A percentile compares a stretch with the other conserved stretches of the same genome.
Conservation (phyloP, 495 filamentous ascomycete genomes). For the Arthonia radiata region DNA sequence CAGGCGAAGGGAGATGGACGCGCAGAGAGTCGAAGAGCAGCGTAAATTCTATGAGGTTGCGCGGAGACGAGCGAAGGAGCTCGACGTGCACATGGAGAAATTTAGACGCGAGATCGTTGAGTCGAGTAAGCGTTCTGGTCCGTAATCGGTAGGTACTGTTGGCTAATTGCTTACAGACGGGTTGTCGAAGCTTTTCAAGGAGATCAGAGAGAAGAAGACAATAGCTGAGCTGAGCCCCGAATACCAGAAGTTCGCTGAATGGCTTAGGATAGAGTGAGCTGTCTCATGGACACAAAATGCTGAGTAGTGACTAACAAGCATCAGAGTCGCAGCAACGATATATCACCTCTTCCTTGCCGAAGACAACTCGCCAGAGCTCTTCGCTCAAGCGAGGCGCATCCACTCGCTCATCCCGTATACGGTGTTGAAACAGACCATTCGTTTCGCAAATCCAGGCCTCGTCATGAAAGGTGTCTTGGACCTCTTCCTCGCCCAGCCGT, state of each 20-base stretch:
- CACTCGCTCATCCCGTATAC: constrained; percentile 85
- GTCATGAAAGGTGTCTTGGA: constrained; percentile 88
- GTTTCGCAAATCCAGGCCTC: constrained; percentile 82
- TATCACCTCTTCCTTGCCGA: constrained; percentile 96
- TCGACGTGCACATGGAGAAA: constrained; percentile 94
- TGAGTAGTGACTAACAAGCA: constrained; percentile 1
- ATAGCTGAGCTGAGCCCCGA: constrained; percentile 76
- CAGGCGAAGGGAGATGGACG: constrained; percentile 58
- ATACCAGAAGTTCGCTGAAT: constrained; percentile 96
- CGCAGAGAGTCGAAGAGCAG: constrained; percentile 74
- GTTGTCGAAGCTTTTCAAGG: constrained; percentile 73
- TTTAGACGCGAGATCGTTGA: constrained; percentile 55
- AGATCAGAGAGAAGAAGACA: constrained; percentile 66
- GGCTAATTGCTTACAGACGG: constrained; percentile 32
- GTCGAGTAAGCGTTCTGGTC: constrained; percentile 31
- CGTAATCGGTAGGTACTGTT: constrained; percentile 2
- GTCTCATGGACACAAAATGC: constrained; percentile 1
- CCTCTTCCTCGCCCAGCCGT: constrained; percentile 84
- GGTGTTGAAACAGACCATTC: constrained; percentile 83
- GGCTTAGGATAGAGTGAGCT: constrained; percentile 69
- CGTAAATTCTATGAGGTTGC: constrained; percentile 88
- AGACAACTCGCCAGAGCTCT: constrained; percentile 88
- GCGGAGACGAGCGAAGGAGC: constrained; percentile 60
- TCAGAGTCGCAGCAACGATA: constrained; percentile 66
- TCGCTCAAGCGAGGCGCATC: constrained; percentile 78